Base-by-base conservation (phyloP, 148 eudicot species). In the Cornus suecica region DNA sequence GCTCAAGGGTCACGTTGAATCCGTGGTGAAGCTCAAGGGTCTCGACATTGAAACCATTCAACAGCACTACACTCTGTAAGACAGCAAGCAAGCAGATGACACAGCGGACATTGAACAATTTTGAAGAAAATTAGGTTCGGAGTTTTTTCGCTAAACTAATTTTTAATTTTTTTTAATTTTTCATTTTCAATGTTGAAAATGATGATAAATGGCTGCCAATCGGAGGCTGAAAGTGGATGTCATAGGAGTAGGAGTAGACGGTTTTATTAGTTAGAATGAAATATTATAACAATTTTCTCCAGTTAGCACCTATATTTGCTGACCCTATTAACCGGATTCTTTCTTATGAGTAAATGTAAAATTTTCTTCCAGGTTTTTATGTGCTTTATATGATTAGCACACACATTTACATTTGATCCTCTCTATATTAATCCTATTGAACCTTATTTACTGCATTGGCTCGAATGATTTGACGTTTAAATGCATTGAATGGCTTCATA, bases 11-110 rank as follows among this genome's bases (percentile, higher is more conserved):
- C 94, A 90, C 72, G 91, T 90, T 2, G 94, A 90, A 34, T 86
- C 91, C 10, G 93, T 89, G 24, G 95, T 91, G 80, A 87, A 83
- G 93, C 93, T 87, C 54, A 89, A 91, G 86, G 92, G 92, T 3
- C 88, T 91, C 22, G 96, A 91, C 79, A 86, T 90, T 5, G 92
- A 91, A 31, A 86, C 84, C 28, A 78, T 86, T 67, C 77, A 85
- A 9, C 92, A 88, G 37, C 81, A 90, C 80, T 87, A 88, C 86
- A 88, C 89, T 18, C 86, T 86, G 41, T 88, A 75, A 77, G 51
- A 1, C 7, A 63, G 73, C n/a, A n/a, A 15, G 25, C 7, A 24
- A 25, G 71, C 25, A 48, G 29, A 30, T 58, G 26, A 75, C 66
- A 66, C 54, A 45, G 37, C 34, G 42, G 80, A 68, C 77, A 74